Evolutionary conservation across 352 stramenopile species (phyloP).

Genomic region (Phytophthora tentaculata): DNA sequence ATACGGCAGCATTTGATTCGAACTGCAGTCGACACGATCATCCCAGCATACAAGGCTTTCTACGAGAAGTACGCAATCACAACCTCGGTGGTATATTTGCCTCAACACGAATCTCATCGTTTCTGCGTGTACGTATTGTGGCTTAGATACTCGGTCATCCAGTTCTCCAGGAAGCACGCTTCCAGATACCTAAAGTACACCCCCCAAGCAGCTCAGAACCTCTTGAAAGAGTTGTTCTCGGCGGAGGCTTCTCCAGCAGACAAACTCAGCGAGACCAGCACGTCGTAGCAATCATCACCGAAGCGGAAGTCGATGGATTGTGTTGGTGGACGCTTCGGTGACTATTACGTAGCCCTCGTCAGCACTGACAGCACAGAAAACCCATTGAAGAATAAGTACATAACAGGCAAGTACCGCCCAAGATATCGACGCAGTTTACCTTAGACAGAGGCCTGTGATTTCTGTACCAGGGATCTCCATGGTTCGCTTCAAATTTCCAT

Average conservation of each 20-base stretch:
- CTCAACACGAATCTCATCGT: neutral
- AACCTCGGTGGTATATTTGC: neutral
- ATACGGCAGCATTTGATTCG: slow-evolving; percentile 87
- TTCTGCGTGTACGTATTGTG: neutral
- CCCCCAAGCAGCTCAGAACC: slow-evolving; percentile 76
- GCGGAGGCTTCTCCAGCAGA: slow-evolving; percentile 43
- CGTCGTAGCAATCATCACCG: slow-evolving; percentile 30
- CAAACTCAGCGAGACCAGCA: slow-evolving; percentile 29
- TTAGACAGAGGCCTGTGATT: slow-evolving; percentile 81
- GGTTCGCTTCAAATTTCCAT: slow-evolving; percentile 57
- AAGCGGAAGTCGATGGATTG: slow-evolving; percentile 57
- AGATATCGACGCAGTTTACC: slow-evolving; percentile 32
- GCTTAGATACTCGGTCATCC: slow-evolving; percentile 86
- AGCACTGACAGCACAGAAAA: slow-evolving; percentile 32
- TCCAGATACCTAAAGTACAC: slow-evolving; percentile 91
- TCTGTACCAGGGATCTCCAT: slow-evolving; percentile 66
- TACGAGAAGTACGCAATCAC: slow-evolving; percentile 82
- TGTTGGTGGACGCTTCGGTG: slow-evolving; percentile 81
- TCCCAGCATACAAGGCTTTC: slow-evolving; percentile 91
- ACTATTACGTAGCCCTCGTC: slow-evolving; percentile 70
- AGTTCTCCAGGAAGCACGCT: slow-evolving; percentile 93
- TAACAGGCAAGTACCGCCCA: neutral
- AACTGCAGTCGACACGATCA: slow-evolving; percentile 84
- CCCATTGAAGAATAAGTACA: slow-evolving; percentile 7
- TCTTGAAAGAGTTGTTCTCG: slow-evolving; percentile 87